These are phyloP conservation scores for Lyophyllum atratum DNA, from an alignment of 768 basidiomycete genomes.

Conservation along the genomic window DNA sequence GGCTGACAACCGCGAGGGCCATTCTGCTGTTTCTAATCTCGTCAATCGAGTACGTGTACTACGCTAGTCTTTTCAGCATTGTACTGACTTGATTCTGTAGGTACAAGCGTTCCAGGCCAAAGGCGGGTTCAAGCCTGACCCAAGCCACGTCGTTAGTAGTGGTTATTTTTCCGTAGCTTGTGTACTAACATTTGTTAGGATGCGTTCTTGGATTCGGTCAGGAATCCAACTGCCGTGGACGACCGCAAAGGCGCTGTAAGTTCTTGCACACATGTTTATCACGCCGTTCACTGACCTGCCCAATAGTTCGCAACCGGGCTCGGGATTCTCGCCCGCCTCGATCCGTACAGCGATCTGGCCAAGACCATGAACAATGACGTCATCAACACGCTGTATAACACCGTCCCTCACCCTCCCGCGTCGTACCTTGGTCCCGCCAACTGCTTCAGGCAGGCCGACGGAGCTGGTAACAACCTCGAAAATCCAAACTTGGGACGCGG, in stretches of 20 bases:
- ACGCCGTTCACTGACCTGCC: too few relatives aligned
- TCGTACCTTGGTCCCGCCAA: conserved; percentile 33
- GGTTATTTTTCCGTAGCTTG: neutral
- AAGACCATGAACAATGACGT: conserved; percentile 23
- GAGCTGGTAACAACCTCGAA: conserved; percentile 46
- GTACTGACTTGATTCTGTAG: conserved; percentile 6
- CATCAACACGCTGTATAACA: conserved; percentile 51
- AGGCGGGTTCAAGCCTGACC: conserved; percentile 23
- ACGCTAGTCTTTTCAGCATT: too few relatives aligned
- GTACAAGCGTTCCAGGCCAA: conserved; percentile 23
- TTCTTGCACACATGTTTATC: neutral
- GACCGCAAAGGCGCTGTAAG: conserved; percentile 38
- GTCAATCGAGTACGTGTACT: conserved; percentile 21
- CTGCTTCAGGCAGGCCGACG: conserved; percentile 47
- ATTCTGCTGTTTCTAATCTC: conserved; percentile 35
- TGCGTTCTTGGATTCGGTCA: conserved; percentile 27
- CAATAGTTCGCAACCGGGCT: conserved; percentile 27
- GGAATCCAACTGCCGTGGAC: conserved; percentile 36
- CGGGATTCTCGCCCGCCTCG: conserved; percentile 23
- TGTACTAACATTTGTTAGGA: conserved; percentile 13
- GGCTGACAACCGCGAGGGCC: conserved; percentile 24
- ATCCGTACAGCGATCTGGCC: conserved; percentile 16
- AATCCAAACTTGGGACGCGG: conserved; percentile 49
- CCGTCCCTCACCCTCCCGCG: conserved; percentile 54
- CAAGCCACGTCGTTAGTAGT: conserved; percentile 20